phyloP scores from a whole-genome alignment of 75 land plant species.

The Cryptomeria japonica region DNA sequence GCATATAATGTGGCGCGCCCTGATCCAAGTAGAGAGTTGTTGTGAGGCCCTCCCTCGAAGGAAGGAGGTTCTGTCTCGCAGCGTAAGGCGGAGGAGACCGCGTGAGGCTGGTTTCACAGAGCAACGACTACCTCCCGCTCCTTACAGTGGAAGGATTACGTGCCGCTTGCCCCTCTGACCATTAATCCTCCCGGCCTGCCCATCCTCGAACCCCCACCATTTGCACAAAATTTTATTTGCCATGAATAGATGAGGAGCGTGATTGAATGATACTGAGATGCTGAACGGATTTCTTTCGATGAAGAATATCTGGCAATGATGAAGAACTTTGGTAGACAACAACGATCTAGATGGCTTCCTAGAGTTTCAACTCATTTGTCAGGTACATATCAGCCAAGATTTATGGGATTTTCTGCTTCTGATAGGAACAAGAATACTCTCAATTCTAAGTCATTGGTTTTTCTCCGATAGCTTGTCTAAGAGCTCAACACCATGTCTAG shows the following conservation, averaged over 20 bases:
- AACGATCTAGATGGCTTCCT: neutral
- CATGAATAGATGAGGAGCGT: no score
- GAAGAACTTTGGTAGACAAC: no score
- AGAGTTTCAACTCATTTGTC: neutral
- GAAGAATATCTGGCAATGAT: no score
- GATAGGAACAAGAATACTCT: slow-evolving; percentile 15
- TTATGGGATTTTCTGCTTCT: neutral
- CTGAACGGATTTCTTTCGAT: no score
- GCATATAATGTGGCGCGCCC: neutral
- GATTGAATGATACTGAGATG: no score
- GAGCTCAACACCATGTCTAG: slow-evolving; percentile 74
- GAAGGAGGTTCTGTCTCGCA: neutral
- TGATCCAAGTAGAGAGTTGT: neutral
- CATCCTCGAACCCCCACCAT: no score
- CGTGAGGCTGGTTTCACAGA: slow-evolving; percentile 37
- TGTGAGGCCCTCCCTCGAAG: neutral
- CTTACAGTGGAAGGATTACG: slow-evolving; percentile 24
- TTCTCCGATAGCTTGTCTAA: slow-evolving; percentile 48
- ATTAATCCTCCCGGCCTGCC: no score
- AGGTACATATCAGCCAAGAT: slow-evolving; percentile 7
- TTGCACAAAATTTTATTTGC: no score
- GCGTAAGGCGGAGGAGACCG: slow-evolving; percentile 3
- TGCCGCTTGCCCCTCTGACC: neutral
- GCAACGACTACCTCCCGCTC: slow-evolving; percentile 30
- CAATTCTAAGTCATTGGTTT: slow-evolving; percentile 47